Evolutionary conservation across 2,329 filamentous ascomycete species (phyloP), one percentile per base, ranked within the genome.

Genomic region (Leptosphaerulina australis): DNA sequence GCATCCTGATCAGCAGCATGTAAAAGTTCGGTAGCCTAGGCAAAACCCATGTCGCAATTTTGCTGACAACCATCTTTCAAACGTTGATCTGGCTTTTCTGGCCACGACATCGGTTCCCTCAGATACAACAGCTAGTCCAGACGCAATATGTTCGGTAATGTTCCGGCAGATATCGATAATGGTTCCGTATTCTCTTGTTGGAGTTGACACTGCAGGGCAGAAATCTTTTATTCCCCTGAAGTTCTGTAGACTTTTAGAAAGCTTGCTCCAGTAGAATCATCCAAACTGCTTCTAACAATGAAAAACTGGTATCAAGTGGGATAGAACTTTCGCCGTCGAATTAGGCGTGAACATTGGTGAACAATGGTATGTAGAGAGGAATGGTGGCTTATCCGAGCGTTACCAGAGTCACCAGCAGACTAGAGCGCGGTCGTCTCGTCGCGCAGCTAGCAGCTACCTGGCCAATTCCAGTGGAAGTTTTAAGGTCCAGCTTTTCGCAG

Each of bases 401-500:
- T 79, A 45, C 75, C 75, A 12, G 71, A 44, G 29, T 67, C 58
- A 3, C 71, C 71, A 3, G 77, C 79, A 25, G 72, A 68, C 72
- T 87, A 84, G 33, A 87, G 81, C 9, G 81, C 84, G 44, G 87
- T 79, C 34, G 81, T 76, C 73, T 85, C 83, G 24, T 81, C 80
- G 29, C 79, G 41, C 63, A 61, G 4, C 68, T 73, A 8, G 74
- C 85, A 85, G 62, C 83, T 78, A 15, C 83, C 83, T 5, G 80
- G 68, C 76, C 76, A 43, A 85, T 76, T 52, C 77, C 77, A 8
- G 69, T 58, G 8, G 82, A 83, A 46, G 85, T 81, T 49, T 74
- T 77, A 50, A 83, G 78, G 43, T 71, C 67, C 67, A 79, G 82
- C 58, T 78, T 72, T 12, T 78, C 71, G 21, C 74, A 76, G 57